A percentile compares a stretch with the other conserved stretches of the same genome.
Conservation (phyloP, 1,139 yeast genomes). For the Yamadazyma dushanensis region DNA sequence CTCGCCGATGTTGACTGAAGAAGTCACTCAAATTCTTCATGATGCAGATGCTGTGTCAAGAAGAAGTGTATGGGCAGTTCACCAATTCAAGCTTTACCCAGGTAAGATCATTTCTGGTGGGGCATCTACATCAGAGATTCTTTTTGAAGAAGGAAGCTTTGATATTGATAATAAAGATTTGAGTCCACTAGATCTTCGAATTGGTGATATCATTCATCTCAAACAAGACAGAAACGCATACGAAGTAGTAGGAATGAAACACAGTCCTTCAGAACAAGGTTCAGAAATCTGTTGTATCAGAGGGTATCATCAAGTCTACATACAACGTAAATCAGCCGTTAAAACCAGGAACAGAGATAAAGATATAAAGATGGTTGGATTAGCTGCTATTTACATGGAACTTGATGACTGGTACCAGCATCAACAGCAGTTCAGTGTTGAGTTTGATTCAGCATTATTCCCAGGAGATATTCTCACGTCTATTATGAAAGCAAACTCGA, state of each 20-base stretch:
- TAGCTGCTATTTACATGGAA: slow-evolving; percentile 34
- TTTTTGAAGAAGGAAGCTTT: slow-evolving; percentile 34
- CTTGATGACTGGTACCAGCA: slow-evolving; percentile 42
- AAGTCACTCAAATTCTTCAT: slow-evolving; percentile 13
- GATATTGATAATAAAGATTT: slow-evolving; percentile 31
- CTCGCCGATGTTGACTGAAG: slow-evolving; percentile 2
- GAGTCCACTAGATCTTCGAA: slow-evolving; percentile 33
- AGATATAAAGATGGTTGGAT: slow-evolving; percentile 15
- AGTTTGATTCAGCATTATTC: slow-evolving; percentile 3
- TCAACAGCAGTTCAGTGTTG: slow-evolving; percentile 27
- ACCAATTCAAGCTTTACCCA: slow-evolving; percentile 36
- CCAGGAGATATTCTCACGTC: slow-evolving; percentile 9
- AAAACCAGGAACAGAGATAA: slow-evolving; percentile 8
- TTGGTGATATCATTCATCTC: slow-evolving; percentile 32
- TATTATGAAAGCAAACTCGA: slow-evolving; percentile 12
- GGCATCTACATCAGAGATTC: slow-evolving; percentile 26
- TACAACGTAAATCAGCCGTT: slow-evolving; percentile 17
- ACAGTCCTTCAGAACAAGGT: slow-evolving; percentile 14
- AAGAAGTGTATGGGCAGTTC: slow-evolving; percentile 39
- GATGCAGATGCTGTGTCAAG: slow-evolving; percentile 19
- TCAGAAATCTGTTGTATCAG: slow-evolving; percentile 50
- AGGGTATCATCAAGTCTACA: slow-evolving; percentile 54
- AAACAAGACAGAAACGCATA: slow-evolving; percentile 19
- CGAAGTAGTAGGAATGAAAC: slow-evolving; percentile 46
- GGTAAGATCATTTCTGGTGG: slow-evolving; percentile 26